These are phyloP conservation scores for Centrapalus pauciflorus DNA, from an alignment of 129 eudicot species.

Conservation along the genomic window DNA sequence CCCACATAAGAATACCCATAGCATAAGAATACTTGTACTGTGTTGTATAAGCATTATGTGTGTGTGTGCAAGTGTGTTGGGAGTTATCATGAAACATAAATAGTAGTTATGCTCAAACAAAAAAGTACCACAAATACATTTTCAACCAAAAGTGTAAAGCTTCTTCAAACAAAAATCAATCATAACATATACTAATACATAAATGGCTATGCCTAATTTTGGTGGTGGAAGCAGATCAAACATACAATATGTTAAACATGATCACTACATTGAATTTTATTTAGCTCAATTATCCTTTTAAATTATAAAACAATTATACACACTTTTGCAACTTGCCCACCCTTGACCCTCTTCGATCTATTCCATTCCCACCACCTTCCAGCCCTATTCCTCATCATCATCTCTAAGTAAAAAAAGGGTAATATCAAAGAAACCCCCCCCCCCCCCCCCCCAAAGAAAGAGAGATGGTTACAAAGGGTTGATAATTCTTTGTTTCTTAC, in stretches of 20 bases:
- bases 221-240: neutral
- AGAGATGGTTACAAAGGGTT: conserved; percentile 41
- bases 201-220: neutral
- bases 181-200: neutral
- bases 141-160: conserved; percentile 21
- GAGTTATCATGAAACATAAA: conserved; percentile 27
- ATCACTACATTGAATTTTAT: conserved; percentile 46
- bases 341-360: too few relatives aligned
- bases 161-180: neutral
- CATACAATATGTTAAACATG: conserved; percentile 13
- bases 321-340: conserved; percentile 53
- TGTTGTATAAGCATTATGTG: conserved; percentile 19
- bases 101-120: conserved; percentile 22
- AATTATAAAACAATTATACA: conserved; percentile 43
- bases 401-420: conserved; percentile 12
- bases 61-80: conserved; percentile 16
- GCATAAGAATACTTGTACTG: conserved; percentile 27
- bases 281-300: conserved; percentile 31
- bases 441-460: too few relatives aligned
- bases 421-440: conserved; percentile 21
- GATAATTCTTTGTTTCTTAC: conserved; percentile 67
- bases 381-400: conserved; percentile 19
- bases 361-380: conserved; percentile 35
- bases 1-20: too few relatives aligned
- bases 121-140: conserved; percentile 19